Evolutionary conservation across 345 rosid species (phyloP), one percentile per base, ranked within the genome.

Genomic region (sweet orange (Citrus sinensis)): DNA sequence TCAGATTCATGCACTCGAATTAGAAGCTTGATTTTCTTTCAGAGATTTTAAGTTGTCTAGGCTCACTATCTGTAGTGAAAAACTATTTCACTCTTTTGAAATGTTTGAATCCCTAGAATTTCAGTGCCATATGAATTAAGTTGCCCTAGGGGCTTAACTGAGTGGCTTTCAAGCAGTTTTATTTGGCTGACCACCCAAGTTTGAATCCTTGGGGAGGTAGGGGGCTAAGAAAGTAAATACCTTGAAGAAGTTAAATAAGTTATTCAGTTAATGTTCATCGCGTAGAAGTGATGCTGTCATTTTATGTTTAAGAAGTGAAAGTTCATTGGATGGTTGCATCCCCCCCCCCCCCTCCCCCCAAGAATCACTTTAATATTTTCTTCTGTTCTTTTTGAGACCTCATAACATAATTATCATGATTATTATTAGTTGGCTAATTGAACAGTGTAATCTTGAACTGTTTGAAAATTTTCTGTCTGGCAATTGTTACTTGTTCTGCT

Each of bases 401-500:
- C 27, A 30, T 11, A 60, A 25, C 11, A 37, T 22, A 54, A 6
- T 34, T 9, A 6, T 13, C 55, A 72, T 40, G 4, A 40, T 24
- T 9, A 35, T 58, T 5, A 6, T 51, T 56, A 55, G 49, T 46
- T 49, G 20, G 32, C 13, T 65, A 51, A 9, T 22, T 49, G 37
- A 32, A 73, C 10, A 27, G 22, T 30, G 30, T 55, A 17, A 17
- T 63, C 67, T 59, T 71, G 25, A 14, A 11, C 13, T 51, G 65
- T 37, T 64, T 56, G 25, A 22, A 67, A 14, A 59, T 68, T 25
- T 70, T 39, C 60, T 72, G 42, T 3, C n/a, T 64, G 69, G 46
- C 83, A 70, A 35, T 81, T 81, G 68, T 59, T 13, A 70, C 58
- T 54, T 60, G 68, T 51, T 25, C 71, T 76, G 77, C 74, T 74